phyloP scores from a whole-genome alignment of 768 basidiomycete species.

The Gyrodon lividus region DNA sequence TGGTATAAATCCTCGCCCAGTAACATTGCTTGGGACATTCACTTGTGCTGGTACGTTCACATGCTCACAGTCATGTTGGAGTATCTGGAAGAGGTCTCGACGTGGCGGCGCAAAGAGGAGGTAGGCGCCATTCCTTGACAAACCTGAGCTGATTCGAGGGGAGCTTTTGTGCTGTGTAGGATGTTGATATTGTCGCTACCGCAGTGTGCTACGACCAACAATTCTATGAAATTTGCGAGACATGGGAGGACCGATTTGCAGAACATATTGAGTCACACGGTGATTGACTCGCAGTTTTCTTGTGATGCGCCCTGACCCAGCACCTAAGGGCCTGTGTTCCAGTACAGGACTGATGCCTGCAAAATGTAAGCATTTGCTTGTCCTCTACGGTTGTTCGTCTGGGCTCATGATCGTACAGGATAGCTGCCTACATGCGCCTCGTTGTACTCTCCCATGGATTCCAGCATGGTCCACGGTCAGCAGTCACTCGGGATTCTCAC shows the following conservation, averaged over 20 bases:
- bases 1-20: conserved; percentile 48
- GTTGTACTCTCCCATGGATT: conserved; percentile 58
- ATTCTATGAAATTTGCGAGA: conserved; percentile 37
- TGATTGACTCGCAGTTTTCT: conserved; percentile 22
- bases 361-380: conserved; percentile 34
- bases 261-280: conserved; percentile 37
- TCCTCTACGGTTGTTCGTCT: not conserved
- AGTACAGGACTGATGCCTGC: conserved; percentile 44
- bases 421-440: conserved; percentile 52
- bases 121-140: not conserved
- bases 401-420: conserved; percentile 34
- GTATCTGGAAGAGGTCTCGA: conserved; percentile 35
- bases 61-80: conserved; percentile 49
- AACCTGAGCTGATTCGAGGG: not conserved
- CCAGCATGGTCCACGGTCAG: conserved; percentile 43
- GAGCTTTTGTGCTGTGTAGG: conserved; percentile 22
- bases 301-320: not conserved
- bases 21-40: conserved; percentile 42
- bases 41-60: conserved; percentile 54
- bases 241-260: conserved; percentile 43
- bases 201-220: conserved; percentile 40
- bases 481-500: conserved; percentile 41
- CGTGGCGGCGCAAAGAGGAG: not conserved
- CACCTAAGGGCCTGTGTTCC: conserved; percentile 30
- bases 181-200: conserved; percentile 32